A percentile compares a stretch with the other conserved stretches of the same genome.
phyloP scores from a whole-genome alignment of 208 protist species.

The Leishmania tarentolae region DNA sequence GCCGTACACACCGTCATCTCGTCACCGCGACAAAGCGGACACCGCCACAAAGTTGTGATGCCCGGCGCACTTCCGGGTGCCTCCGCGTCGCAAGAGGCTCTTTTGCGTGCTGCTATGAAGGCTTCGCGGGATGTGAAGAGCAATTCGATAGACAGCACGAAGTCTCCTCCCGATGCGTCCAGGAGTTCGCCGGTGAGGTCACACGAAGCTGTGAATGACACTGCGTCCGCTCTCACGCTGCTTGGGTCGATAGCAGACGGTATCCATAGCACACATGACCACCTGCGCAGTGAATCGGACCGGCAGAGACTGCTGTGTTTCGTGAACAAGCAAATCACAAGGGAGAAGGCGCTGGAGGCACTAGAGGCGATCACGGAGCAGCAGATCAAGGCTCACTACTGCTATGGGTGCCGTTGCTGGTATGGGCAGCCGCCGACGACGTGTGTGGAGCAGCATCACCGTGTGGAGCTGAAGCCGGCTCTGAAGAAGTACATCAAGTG shows the following conservation, averaged over 20 bases:
- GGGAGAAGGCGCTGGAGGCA: constrained; percentile 60
- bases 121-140: constrained; percentile 15
- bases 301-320: constrained; percentile 41
- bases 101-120: constrained; percentile 26
- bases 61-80: neutral
- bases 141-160: neutral
- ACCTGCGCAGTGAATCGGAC: constrained; percentile 46
- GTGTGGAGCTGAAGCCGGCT: constrained; percentile 44
- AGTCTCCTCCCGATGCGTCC: neutral
- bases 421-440: constrained; percentile 50
- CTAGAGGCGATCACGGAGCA: constrained; percentile 62
- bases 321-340: constrained; percentile 51
- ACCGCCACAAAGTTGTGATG: constrained; percentile 22
- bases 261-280: constrained; percentile 56
- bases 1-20: constrained; percentile 28
- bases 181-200: neutral
- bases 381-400: constrained; percentile 58
- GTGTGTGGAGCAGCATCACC: constrained; percentile 60
- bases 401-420: constrained; percentile 66
- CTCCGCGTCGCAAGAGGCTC: constrained; percentile 10
- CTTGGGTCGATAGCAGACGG: constrained; percentile 37
- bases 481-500: constrained; percentile 74
- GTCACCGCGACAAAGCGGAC: constrained; percentile 9
- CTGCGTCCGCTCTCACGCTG: constrained; percentile 20
- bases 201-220: neutral